Conservation (phyloP, 257 asterid genomes). For the Haberlea rhodopensis region DNA sequence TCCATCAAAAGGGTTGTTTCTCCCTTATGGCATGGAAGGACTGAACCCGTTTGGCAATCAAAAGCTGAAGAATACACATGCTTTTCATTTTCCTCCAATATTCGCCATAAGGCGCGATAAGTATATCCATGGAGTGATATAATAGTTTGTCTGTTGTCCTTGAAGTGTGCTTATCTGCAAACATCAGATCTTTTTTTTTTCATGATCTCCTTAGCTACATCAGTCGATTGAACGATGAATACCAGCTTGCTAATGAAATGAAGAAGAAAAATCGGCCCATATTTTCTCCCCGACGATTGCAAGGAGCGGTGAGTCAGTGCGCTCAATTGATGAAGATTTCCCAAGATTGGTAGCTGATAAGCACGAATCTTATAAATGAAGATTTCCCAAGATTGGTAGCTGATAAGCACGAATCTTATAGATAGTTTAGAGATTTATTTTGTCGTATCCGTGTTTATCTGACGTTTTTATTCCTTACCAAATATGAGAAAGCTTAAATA, state of each 20-base stretch:
- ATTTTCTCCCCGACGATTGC: conserved; percentile 32
- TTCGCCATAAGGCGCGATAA: conserved; percentile 42
- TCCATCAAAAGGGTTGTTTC: conserved; percentile 33
- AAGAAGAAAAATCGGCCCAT: conserved; percentile 55
- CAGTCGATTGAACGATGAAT: conserved; percentile 44
- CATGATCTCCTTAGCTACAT: conserved; percentile 51
- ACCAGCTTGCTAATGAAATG: conserved; percentile 43
- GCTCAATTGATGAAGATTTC: conserved; percentile 54
- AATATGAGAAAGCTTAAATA: too few species aligned
- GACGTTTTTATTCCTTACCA: too few species aligned
- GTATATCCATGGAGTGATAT: conserved; percentile 33
- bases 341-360: conserved; percentile 51
- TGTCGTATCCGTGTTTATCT: too few species aligned
- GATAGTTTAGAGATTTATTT: too few species aligned
- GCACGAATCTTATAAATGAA: too few species aligned
- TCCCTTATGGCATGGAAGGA: conserved; percentile 34
- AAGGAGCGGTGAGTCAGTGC: conserved; percentile 37
- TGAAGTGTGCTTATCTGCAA: conserved; percentile 37
- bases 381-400: conserved; percentile 54
- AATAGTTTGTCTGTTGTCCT: conserved; percentile 21
- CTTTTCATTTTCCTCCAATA: conserved; percentile 49
- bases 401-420: too few species aligned
- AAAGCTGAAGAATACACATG: conserved; percentile 41
- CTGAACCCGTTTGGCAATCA: conserved; percentile 46
- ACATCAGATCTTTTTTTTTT: conserved; percentile 45